These are phyloP conservation scores for Kentomonas sorsogonicus DNA, from an alignment of 208 protist genomes.

Conservation along the genomic window DNA sequence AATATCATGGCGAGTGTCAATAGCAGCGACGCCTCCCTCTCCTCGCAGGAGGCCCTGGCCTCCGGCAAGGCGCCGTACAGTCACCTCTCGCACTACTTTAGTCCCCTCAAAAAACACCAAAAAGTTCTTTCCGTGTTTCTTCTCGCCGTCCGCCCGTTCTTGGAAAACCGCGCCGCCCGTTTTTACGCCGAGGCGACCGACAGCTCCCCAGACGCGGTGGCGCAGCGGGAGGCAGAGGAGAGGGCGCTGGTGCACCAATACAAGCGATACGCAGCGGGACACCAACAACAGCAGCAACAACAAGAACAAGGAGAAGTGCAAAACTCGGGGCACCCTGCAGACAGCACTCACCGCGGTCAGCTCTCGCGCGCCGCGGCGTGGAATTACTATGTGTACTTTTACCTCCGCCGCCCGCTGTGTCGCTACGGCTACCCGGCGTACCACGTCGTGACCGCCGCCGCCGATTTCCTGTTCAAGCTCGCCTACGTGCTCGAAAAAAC, in stretches of 20 bases:
- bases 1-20: too few species aligned
- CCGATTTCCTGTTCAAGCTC: slow-evolving; percentile 41
- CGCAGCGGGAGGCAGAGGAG: slow-evolving; percentile 39
- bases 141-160: slow-evolving; percentile 57
- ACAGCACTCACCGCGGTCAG: not conserved
- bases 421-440: slow-evolving; percentile 44
- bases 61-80: slow-evolving; percentile 53
- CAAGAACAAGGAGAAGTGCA: not conserved
- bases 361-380: not conserved
- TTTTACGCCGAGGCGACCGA: slow-evolving; percentile 53
- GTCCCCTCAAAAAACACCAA: slow-evolving; percentile 25
- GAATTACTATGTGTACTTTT: not conserved
- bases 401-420: not conserved
- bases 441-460: slow-evolving; percentile 29
- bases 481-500: slow-evolving; percentile 70
- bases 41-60: slow-evolving; percentile 30
- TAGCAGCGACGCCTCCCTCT: too few species aligned
- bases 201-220: slow-evolving; percentile 34
- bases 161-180: slow-evolving; percentile 28
- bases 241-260: too few species aligned
- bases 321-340: not conserved
- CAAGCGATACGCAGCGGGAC: too few species aligned
- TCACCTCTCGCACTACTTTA: slow-evolving; percentile 60
- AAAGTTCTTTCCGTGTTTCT: slow-evolving; percentile 52
- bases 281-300: too few species aligned